phyloP scores from a whole-genome alignment of 2,329 filamentous ascomycete species.

The Nemania abortiva region DNA sequence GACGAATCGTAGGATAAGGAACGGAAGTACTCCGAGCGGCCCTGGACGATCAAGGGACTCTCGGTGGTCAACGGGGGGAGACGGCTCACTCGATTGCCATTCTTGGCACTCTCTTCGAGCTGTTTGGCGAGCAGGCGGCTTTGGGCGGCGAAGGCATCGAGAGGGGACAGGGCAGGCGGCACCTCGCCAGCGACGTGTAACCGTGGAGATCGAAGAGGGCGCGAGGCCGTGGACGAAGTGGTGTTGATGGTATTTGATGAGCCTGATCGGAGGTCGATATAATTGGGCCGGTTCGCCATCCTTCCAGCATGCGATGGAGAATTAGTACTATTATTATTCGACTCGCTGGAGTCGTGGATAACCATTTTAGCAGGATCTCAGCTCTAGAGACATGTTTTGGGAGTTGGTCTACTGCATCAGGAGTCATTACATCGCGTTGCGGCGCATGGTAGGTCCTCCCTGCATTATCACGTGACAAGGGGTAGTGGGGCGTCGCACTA shows the following conservation, averaged over 20 bases:
- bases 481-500: constrained; percentile 6
- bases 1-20: constrained; percentile 74
- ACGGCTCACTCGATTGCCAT: constrained; percentile 84
- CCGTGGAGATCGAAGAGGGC: constrained; percentile 77
- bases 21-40: constrained; percentile 84
- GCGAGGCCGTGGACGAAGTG: constrained; percentile 62
- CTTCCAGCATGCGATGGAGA: constrained; percentile 28
- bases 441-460: constrained; percentile 2
- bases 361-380: neutral
- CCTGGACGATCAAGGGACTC: constrained; percentile 80
- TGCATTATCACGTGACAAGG: constrained; percentile 14
- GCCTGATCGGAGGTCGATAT: constrained; percentile 70
- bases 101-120: constrained; percentile 81
- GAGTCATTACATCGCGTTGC: constrained; percentile 7
- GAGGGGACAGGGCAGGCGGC: constrained; percentile 89
- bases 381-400: constrained; percentile 10
- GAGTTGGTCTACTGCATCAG: constrained; percentile 3
- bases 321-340: neutral
- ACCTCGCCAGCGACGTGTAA: constrained; percentile 82
- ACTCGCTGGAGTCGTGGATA: constrained; percentile 8
- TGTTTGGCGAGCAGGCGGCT: constrained; percentile 88
- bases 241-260: constrained; percentile 64
- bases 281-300: constrained; percentile 69
- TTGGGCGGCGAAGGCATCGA: constrained; percentile 95
- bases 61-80: constrained; percentile 85